These are phyloP conservation scores for Paragyromitra xinjiangensis DNA, from an alignment of 495 filamentous ascomycete species.

Conservation along the genomic window DNA sequence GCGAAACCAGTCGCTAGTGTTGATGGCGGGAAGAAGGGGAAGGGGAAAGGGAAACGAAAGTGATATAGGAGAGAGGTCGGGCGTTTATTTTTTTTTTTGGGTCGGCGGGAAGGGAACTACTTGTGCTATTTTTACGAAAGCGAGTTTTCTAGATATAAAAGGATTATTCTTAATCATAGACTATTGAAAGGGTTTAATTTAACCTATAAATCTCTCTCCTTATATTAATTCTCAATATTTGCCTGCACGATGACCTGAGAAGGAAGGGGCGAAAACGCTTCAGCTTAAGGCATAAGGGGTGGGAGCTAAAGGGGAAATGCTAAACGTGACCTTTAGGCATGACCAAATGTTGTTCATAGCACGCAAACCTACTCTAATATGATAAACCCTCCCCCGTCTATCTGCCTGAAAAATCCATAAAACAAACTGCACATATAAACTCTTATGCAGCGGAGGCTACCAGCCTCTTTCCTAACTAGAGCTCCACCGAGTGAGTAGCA, in stretches of 20 bases:
- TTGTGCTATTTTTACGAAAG: not conserved
- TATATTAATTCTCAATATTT: not conserved
- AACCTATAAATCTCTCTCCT: not conserved
- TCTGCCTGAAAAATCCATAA: too few species aligned
- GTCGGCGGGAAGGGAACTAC: not conserved
- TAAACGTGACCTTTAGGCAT: too few species aligned
- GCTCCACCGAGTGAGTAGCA: not conserved
- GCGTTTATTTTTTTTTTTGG: not conserved
- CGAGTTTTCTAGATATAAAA: slow-evolving; percentile 2
- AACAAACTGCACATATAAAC: too few species aligned
- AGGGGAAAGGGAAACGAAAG: slow-evolving; percentile 55
- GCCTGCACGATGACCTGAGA: not conserved
- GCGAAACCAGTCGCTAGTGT: slow-evolving; percentile 62
- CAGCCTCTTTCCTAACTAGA: not conserved
- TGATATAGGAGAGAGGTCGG: not conserved
- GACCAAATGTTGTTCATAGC: too few species aligned
- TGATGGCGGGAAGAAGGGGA: slow-evolving; percentile 57
- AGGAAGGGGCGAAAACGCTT: not conserved
- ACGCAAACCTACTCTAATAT: too few species aligned
- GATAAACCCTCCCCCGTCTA: too few species aligned
- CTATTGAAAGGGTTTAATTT: not conserved
- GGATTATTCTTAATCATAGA: not conserved
- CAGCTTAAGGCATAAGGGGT: not conserved
- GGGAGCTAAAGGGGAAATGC: not conserved
- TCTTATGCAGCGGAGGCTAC: too few species aligned